phyloP scores from a whole-genome alignment of 2,329 filamentous ascomycete species.

The Phialemoniopsis sp. region DNA sequence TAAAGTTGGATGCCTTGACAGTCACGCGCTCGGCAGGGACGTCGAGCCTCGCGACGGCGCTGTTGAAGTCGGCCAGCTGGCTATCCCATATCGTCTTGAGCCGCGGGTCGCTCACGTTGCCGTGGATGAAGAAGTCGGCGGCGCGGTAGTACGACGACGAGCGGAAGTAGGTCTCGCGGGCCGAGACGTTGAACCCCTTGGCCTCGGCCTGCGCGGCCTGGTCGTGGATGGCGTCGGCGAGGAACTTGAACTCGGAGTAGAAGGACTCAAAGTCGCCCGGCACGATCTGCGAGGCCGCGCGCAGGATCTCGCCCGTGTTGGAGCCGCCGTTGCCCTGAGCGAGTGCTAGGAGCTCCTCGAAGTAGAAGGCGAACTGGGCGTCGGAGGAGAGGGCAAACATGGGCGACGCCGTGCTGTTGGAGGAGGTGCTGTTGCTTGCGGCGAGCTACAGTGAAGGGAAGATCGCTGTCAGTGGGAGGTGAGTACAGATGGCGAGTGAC shows the following conservation, averaged over 20 bases:
- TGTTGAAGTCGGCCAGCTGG: slow-evolving; percentile 29
- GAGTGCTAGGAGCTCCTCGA: slow-evolving; percentile 1
- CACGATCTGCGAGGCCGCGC: slow-evolving; percentile 16
- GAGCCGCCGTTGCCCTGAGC: slow-evolving; percentile 14
- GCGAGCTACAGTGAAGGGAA: neutral
- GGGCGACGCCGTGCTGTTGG: neutral
- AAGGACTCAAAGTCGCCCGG: slow-evolving; percentile 16
- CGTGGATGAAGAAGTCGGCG: slow-evolving; percentile 35
- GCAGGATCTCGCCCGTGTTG: slow-evolving; percentile 27
- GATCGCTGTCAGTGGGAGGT: neutral
- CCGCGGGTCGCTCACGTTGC: slow-evolving; percentile 32
- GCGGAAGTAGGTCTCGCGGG: slow-evolving; percentile 26
- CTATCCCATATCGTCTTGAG: slow-evolving; percentile 30
- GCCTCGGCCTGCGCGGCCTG: slow-evolving; percentile 9
- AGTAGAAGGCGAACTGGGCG: slow-evolving; percentile 2
- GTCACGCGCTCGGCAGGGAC: slow-evolving; percentile 27
- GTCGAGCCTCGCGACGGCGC: slow-evolving; percentile 26
- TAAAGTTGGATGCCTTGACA: slow-evolving; percentile 17
- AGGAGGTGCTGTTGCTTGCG: neutral
- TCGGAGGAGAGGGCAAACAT: slow-evolving; percentile 1
- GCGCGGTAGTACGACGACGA: slow-evolving; percentile 35
- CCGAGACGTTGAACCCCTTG: slow-evolving; percentile 12
- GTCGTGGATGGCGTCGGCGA: slow-evolving; percentile 13
- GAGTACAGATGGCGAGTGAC: neutral
- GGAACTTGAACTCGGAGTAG: slow-evolving; percentile 14